A percentile compares a stretch with the other conserved stretches of the same genome.
Conservation (phyloP, 2,329 filamentous ascomycete genomes). For the Microcera coccophila region DNA sequence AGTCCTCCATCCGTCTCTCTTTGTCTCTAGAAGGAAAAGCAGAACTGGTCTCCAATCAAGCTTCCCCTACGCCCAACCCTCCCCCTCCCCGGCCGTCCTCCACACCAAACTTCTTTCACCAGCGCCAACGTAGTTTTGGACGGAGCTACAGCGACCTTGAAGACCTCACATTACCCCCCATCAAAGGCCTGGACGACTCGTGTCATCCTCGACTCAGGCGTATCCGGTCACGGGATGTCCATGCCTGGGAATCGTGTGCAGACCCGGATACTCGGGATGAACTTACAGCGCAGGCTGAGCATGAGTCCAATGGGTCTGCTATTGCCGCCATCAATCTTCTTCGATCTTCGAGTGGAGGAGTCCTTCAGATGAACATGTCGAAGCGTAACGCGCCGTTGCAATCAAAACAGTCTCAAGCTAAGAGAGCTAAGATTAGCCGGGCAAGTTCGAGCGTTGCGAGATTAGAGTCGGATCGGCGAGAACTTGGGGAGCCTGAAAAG, state of each 20-base stretch:
- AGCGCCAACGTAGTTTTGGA: slow-evolving; percentile 54
- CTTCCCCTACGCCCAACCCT: slow-evolving; percentile 58
- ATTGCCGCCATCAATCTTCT: slow-evolving; percentile 78
- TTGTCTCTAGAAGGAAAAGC: slow-evolving; percentile 87
- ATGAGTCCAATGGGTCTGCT: slow-evolving; percentile 74
- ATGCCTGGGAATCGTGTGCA: slow-evolving; percentile 88
- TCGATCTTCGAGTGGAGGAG: slow-evolving; percentile 57
- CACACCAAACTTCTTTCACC: slow-evolving; percentile 45
- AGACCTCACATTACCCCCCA: slow-evolving; percentile 54
- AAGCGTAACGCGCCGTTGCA: slow-evolving; percentile 59
- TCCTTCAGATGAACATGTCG: slow-evolving; percentile 52
- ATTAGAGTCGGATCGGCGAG: slow-evolving; percentile 45
- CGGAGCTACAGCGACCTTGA: slow-evolving; percentile 68
- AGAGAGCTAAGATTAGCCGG: slow-evolving; percentile 60
- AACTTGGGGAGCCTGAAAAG: slow-evolving; percentile 25
- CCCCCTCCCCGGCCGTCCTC: slow-evolving; percentile 45
- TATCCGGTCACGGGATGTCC: slow-evolving; percentile 79
- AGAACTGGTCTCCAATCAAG: slow-evolving; percentile 70
- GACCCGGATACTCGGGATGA: slow-evolving; percentile 76
- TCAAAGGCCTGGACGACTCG: slow-evolving; percentile 50
- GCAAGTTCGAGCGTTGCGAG: slow-evolving; percentile 60
- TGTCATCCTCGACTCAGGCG: slow-evolving; percentile 55
- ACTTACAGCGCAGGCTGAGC: slow-evolving; percentile 74
- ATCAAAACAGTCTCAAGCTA: slow-evolving; percentile 39
- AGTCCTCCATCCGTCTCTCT: slow-evolving; percentile 67